Percentiles rank a stretch among this genome's conserved stretches.
phyloP scores from a whole-genome alignment of 2,329 filamentous ascomycete genomes.

The Colletotrichum navitas region DNA sequence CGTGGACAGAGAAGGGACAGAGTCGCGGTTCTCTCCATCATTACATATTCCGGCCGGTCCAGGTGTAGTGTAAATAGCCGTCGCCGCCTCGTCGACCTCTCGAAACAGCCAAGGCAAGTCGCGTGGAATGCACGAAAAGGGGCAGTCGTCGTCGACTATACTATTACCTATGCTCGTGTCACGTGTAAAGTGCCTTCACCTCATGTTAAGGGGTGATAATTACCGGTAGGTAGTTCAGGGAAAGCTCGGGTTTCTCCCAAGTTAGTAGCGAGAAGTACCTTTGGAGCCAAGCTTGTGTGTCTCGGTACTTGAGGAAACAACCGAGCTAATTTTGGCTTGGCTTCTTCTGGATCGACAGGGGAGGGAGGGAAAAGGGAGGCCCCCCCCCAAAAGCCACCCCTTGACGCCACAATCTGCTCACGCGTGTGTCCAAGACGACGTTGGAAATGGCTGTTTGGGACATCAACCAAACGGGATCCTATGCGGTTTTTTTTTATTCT shows the following conservation, averaged over 20 bases:
- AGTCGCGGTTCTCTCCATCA: not conserved
- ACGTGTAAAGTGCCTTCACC: conserved; percentile 10
- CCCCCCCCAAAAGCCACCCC: not conserved
- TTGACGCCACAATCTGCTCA: not conserved
- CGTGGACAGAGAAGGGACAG: not conserved
- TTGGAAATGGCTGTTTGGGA: not conserved
- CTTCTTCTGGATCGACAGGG: conserved; percentile 12
- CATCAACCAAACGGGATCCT: not conserved
- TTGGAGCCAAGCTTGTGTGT: not conserved
- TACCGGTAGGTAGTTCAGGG: not conserved
- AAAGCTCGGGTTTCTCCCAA: not conserved
- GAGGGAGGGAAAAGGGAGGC: not conserved
- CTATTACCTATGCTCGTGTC: not conserved
- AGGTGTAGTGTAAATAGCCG: not conserved
- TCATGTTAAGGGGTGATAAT: conserved; percentile 2
- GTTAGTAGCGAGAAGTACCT: not conserved
- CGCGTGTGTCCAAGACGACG: not conserved
- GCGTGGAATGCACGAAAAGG: not conserved
- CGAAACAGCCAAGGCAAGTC: not conserved
- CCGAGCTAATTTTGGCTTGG: not conserved
- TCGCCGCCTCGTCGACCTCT: not conserved
- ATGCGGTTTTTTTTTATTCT: no score
- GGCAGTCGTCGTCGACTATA: no score
- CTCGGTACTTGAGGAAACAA: conserved; percentile 4
- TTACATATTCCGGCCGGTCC: not conserved